Evolutionary conservation across 768 basidiomycete genomes (phyloP).

Genomic region (Mycena maculata): DNA sequence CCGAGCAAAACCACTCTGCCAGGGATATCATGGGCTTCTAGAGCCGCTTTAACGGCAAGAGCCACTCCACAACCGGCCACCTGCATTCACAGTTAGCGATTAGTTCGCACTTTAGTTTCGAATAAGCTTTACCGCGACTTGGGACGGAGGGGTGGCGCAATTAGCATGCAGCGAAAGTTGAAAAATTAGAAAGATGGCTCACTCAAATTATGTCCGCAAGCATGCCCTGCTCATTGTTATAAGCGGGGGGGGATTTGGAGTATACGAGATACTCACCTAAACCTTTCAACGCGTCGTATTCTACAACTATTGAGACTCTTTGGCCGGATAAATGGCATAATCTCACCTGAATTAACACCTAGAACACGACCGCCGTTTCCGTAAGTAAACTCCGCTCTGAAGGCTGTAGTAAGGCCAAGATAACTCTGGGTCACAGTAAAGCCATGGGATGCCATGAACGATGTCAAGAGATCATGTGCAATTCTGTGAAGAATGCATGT

Average conservation of each 20-base stretch:
- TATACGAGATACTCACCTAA: conserved; percentile 47
- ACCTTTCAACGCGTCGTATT: conserved; percentile 63
- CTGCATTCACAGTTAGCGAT: neutral
- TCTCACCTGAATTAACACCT: conserved; percentile 86
- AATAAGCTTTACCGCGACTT: too few species aligned
- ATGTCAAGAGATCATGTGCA: conserved; percentile 76
- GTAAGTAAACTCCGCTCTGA: conserved; percentile 77
- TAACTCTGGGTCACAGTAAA: conserved; percentile 81
- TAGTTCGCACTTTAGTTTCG: too few species aligned
- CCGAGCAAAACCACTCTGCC: conserved; percentile 82
- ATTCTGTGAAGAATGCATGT: conserved; percentile 55
- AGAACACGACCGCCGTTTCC: conserved; percentile 71
- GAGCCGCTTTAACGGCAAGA: conserved; percentile 75
- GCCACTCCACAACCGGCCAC: conserved; percentile 77
- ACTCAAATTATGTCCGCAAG: conserved; percentile 85
- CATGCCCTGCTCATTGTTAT: conserved; percentile 65
- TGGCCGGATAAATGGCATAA: conserved; percentile 11
- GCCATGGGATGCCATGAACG: conserved; percentile 74
- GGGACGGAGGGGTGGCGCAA: too few species aligned
- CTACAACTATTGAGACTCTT: conserved; percentile 15
- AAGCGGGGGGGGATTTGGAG: neutral
- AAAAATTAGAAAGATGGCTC: conserved; percentile 38
- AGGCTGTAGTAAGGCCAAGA: conserved; percentile 78
- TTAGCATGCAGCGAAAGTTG: neutral
- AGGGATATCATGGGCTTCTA: conserved; percentile 69